Percentiles rank a stretch among this genome's conserved stretches.
Evolutionary conservation across 805 yeast species (phyloP).

Genomic region (Saturnispora halmiae): DNA sequence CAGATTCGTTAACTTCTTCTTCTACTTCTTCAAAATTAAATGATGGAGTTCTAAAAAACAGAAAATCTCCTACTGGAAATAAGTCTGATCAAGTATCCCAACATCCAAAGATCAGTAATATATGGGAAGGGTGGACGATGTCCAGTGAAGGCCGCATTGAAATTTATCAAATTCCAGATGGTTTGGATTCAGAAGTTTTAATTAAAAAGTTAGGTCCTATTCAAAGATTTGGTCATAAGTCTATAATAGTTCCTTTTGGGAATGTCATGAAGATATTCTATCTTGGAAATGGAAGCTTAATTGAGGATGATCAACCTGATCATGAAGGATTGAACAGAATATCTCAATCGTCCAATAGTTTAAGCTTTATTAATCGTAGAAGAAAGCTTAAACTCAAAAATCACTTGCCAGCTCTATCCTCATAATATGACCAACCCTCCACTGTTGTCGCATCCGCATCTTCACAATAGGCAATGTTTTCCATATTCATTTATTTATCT

Average conservation of each 20-base stretch:
- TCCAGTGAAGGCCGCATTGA: slow-evolving; percentile 54
- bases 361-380: slow-evolving; percentile 31
- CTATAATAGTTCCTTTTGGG: slow-evolving; percentile 69
- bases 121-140: slow-evolving; percentile 82
- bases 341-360: slow-evolving; percentile 22
- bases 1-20: neutral
- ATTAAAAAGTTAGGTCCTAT: slow-evolving; percentile 53
- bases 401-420: slow-evolving; percentile 31
- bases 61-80: neutral
- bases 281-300: slow-evolving; percentile 65
- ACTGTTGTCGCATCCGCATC: too few species aligned
- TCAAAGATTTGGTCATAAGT: slow-evolving; percentile 65
- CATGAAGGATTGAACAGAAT: slow-evolving; percentile 30
- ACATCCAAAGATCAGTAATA: slow-evolving; percentile 30
- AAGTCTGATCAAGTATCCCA: neutral
- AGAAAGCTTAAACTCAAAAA: slow-evolving; percentile 28
- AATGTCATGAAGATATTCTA: slow-evolving; percentile 62
- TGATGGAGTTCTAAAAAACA: neutral
- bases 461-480: too few species aligned
- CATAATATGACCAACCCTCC: slow-evolving; percentile 30
- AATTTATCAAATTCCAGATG: slow-evolving; percentile 49
- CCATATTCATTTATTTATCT: too few species aligned
- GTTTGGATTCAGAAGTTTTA: slow-evolving; percentile 36
- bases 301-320: slow-evolving; percentile 48
- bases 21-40: neutral